Evolutionary conservation across 306 rosid species (phyloP).

Genomic region (Lathyrus aphaca): DNA sequence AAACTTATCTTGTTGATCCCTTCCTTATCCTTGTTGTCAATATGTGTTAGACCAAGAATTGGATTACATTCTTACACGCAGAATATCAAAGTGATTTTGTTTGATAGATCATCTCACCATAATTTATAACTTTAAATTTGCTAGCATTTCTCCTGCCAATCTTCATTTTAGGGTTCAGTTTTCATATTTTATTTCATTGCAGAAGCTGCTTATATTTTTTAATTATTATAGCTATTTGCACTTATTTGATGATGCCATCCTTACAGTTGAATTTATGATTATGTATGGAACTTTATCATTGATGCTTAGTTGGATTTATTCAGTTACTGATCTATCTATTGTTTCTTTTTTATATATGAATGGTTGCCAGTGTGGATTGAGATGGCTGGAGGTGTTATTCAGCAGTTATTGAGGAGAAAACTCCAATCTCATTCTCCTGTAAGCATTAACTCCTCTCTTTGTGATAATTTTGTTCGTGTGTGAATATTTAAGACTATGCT

Average conservation of each 20-base stretch:
- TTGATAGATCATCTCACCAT: neutral
- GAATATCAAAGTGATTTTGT: neutral
- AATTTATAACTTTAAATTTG: neutral
- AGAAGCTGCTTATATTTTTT: conserved; percentile 3
- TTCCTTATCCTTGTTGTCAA: conserved; percentile 7
- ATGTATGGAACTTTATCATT: neutral
- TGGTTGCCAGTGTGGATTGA: conserved; percentile 47
- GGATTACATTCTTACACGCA: neutral
- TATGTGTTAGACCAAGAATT: neutral
- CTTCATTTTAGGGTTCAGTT: conserved; percentile 3
- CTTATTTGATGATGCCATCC: conserved; percentile 11
- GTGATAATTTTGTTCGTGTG: conserved; percentile 14
- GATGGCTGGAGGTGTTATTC: conserved; percentile 90
- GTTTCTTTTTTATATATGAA: conserved; percentile 18
- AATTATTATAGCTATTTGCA: neutral
- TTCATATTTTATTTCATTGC: conserved; percentile 15
- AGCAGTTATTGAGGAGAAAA: conserved; percentile 73
- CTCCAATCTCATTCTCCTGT: conserved; percentile 65
- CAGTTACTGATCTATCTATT: neutral
- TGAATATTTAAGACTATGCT: neutral
- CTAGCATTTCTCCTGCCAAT: neutral
- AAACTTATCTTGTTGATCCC: neutral
- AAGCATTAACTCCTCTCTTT: conserved; percentile 39
- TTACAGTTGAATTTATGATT: conserved; percentile 7
- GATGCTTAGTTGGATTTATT: conserved; percentile 10